These are phyloP conservation scores for Pestalotiopsis sp. DNA, from an alignment of 2,329 filamentous ascomycete genomes.

Conservation along the genomic window DNA sequence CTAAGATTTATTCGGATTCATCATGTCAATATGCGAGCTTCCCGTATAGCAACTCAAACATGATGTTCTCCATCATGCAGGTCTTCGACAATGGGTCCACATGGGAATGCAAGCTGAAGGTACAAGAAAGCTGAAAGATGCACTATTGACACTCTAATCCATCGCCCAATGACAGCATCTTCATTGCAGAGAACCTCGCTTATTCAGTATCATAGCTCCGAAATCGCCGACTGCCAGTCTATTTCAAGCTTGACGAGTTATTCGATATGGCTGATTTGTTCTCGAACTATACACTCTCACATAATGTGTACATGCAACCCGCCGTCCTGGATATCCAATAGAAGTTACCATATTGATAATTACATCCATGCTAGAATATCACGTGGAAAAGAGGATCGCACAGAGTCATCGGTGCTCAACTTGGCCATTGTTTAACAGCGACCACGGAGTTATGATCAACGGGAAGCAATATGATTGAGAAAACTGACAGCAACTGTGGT, in stretches of 20 bases:
- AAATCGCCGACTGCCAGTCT: too few species aligned
- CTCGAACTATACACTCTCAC: not conserved
- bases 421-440: not conserved
- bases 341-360: not conserved
- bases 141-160: too few species aligned
- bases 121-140: not conserved
- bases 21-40: not conserved
- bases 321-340: not conserved
- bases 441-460: too few species aligned
- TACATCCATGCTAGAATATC: not conserved
- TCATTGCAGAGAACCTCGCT: too few species aligned
- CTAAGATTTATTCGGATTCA: not conserved
- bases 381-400: not conserved
- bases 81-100: not conserved
- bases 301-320: not conserved
- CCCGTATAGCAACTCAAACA: not conserved
- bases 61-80: not conserved
- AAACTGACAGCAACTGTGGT: too few species aligned
- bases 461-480: too few species aligned
- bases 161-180: too few species aligned
- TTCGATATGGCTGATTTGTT: not conserved
- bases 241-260: not conserved
- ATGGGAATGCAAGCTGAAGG: not conserved
- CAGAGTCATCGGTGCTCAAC: not conserved
- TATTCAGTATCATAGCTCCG: too few species aligned